Conservation (phyloP, 2,329 filamentous ascomycete genomes). For the Hirsutella minnesotensis region DNA sequence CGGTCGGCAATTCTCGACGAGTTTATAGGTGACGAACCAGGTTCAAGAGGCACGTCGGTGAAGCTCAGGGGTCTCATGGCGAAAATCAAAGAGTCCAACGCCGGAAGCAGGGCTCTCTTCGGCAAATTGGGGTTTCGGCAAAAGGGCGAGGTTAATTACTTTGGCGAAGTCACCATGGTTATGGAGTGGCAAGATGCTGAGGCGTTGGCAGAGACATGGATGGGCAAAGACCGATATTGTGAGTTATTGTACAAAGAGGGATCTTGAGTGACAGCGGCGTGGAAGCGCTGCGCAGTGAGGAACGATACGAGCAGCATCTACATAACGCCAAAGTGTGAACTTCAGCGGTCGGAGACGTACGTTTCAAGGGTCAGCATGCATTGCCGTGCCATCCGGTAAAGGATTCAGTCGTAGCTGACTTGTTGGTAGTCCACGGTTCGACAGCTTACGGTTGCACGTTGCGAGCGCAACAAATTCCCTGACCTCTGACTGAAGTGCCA, state of each 20-base stretch:
- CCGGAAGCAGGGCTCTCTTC: constrained; percentile 39
- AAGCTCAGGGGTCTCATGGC: constrained; percentile 29
- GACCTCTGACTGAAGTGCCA: no score
- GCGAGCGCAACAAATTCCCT: no score
- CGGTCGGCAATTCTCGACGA: constrained; percentile 39
- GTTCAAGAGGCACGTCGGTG: constrained; percentile 5
- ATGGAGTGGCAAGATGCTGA: constrained; percentile 19
- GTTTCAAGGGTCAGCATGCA: no score
- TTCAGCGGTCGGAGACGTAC: no score
- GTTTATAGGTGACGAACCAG: constrained; percentile 12
- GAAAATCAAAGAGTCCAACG: constrained; percentile 47
- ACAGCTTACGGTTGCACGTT: no score
- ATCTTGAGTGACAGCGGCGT: no score
- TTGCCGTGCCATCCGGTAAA: no score
- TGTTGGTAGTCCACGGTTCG: no score
- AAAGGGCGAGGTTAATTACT: constrained; percentile 43
- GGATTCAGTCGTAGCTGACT: background rate
- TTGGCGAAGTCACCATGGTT: constrained; percentile 45
- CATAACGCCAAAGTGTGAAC: no score
- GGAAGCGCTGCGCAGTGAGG: no score
- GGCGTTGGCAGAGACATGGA: constrained; percentile 5
- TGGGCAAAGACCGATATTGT: constrained; percentile 8
- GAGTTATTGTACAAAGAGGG: constrained; percentile 12
- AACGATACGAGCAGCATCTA: no score
- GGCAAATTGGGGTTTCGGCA: constrained; percentile 37